Conservation (phyloP, 306 rosid genomes). For the Quillaja saponaria region DNA sequence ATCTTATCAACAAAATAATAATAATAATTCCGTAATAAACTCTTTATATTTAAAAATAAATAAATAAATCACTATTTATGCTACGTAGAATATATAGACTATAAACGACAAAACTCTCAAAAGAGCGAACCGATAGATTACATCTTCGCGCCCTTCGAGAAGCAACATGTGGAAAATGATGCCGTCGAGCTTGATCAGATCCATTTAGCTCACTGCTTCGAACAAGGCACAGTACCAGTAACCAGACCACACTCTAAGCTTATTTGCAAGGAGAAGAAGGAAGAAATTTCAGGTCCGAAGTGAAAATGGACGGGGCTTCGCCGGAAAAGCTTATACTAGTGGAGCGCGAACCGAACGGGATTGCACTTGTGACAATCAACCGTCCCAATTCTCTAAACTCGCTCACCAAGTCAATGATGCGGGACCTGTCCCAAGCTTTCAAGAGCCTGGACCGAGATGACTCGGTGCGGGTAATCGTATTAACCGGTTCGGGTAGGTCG, state of each 20-base stretch:
- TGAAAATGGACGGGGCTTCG: slow-evolving; percentile 40
- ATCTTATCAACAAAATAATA: too few species aligned
- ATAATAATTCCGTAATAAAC: too few species aligned
- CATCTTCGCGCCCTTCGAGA: slow-evolving; percentile 4
- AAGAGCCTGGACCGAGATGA: slow-evolving; percentile 62
- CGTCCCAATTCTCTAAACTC: slow-evolving; percentile 84
- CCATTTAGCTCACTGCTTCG: too few species aligned
- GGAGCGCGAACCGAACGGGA: slow-evolving; percentile 50
- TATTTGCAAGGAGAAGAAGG: background rate
- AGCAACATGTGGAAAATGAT: slow-evolving; percentile 5
- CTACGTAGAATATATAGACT: too few species aligned
- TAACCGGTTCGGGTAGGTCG: slow-evolving; percentile 81
- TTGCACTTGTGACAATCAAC: slow-evolving; percentile 72
- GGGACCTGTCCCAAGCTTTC: slow-evolving; percentile 66
- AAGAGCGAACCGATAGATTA: too few species aligned
- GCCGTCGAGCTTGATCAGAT: background rate
- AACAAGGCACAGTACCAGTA: too few species aligned
- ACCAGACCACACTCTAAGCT: background rate
- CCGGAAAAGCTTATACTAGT: slow-evolving; percentile 62
- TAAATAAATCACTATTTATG: too few species aligned
- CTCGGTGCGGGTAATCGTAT: slow-evolving; percentile 63
- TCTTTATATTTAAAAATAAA: too few species aligned
- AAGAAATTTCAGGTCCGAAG: background rate
- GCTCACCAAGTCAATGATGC: slow-evolving; percentile 69
- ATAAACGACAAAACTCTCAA: too few species aligned